phyloP scores from a whole-genome alignment of 2,329 filamentous ascomycete species.

The Ceratocystis colombiana region DNA sequence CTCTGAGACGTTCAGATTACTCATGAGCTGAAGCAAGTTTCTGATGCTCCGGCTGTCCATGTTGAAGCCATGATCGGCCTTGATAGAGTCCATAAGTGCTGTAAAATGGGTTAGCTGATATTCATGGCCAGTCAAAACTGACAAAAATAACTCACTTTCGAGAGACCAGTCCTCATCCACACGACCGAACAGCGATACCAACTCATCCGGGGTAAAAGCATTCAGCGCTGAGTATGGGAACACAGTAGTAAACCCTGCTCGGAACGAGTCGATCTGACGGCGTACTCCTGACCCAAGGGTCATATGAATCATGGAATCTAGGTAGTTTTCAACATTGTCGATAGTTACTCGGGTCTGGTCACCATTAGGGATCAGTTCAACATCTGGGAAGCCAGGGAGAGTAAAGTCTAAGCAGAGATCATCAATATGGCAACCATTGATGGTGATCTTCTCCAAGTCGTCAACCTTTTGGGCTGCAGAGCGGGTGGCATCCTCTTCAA shows the following conservation, averaged over 20 bases:
- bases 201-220: constrained; percentile 88
- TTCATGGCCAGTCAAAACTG: background rate
- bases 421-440: constrained; percentile 70
- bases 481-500: constrained; percentile 61
- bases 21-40: constrained; percentile 91
- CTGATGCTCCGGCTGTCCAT: constrained; percentile 95
- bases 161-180: constrained; percentile 95
- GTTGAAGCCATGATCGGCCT: constrained; percentile 96
- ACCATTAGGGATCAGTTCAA: constrained; percentile 71
- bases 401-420: constrained; percentile 92
- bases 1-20: constrained; percentile 61
- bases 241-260: constrained; percentile 82
- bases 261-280: constrained; percentile 83
- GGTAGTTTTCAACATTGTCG: constrained; percentile 79
- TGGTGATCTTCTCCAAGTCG: constrained; percentile 56
- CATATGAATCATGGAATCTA: constrained; percentile 83
- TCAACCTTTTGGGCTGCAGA: constrained; percentile 59
- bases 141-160: constrained; percentile 59
- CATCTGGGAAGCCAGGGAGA: constrained; percentile 75
- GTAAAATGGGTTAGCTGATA: constrained; percentile 28
- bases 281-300: constrained; percentile 83
- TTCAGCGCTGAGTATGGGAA: constrained; percentile 89
- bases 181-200: constrained; percentile 87
- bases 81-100: constrained; percentile 96
- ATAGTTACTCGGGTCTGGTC: constrained; percentile 68